These are phyloP conservation scores for Coemansia sp. DNA, from an alignment of 371 early-diverging fungal species.

Conservation along the genomic window DNA sequence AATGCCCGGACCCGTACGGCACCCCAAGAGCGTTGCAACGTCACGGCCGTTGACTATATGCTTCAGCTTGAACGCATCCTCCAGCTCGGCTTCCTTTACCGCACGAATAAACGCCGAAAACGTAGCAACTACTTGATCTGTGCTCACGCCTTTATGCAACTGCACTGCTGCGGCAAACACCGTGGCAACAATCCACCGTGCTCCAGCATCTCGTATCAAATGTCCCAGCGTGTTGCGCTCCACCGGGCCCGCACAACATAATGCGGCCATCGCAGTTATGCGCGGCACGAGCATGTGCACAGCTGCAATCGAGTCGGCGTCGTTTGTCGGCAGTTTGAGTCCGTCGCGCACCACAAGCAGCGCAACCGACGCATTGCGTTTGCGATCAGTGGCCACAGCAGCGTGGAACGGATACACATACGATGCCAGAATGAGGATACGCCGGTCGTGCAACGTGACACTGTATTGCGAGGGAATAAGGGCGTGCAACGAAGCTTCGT, in stretches of 20 bases:
- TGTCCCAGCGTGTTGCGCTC: conserved; percentile 42
- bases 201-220: conserved; percentile 52
- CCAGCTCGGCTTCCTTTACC: conserved; percentile 55
- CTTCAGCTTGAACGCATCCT: conserved; percentile 60
- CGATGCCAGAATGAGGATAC: conserved; percentile 44
- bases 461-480: not conserved
- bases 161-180: conserved; percentile 62
- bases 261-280: conserved; percentile 1
- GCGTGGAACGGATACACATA: conserved; percentile 56
- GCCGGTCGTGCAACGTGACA: conserved; percentile 4
- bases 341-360: conserved; percentile 46
- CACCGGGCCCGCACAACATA: not conserved
- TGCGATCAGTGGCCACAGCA: conserved; percentile 38
- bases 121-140: conserved; percentile 14
- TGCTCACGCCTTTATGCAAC: conserved; percentile 20
- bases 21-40: conserved; percentile 58
- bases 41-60: conserved; percentile 68
- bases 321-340: conserved; percentile 39
- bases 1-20: conserved; percentile 68
- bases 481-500: not conserved
- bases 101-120: conserved; percentile 52
- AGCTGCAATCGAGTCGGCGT: conserved; percentile 15
- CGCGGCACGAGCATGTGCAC: conserved; percentile 16
- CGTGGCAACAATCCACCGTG: conserved; percentile 64
- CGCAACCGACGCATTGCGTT: conserved; percentile 19